Evolutionary conservation across 2,329 filamentous ascomycete species (phyloP), one percentile per base, ranked within the genome.

Genomic region (Colletotrichum musae): DNA sequence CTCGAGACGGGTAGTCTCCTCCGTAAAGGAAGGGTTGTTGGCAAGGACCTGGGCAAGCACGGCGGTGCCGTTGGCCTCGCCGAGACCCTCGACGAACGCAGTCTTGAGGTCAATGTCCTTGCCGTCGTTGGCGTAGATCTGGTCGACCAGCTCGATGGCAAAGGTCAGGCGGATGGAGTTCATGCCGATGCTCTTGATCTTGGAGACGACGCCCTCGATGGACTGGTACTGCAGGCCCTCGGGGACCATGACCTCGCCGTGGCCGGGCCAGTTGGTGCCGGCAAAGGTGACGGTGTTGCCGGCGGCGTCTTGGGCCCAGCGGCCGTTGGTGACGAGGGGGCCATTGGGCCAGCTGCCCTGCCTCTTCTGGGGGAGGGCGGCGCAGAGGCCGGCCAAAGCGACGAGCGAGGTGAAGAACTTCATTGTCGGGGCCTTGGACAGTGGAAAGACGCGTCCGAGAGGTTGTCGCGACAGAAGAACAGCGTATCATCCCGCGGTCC

Each of bases 191-290:
- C 84, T 84, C 73, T 89, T 89, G 73, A 91, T 83, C 77, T 85
- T 85, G 4, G 83, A 77, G 0, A 90, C 84, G 43, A 91, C 86
- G 7, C 77, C 79, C 45, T 82, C 79, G 56, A 91, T 82, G 0
- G 88, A 90, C 43, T 86, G 84, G 76, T 90, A 90, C 74, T 90
- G 88, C 2, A 91, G 81, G 4, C 89, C 89, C 71, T 92, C 89
- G 0, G 89, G 89, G 0, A 91, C 82, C 89, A 91, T 91, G n/a
- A 86, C 83, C 52, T 90, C 88, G 52, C 83, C 84, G 16, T 87
- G 85, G 0, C 88, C 89, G 0, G 89, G 87, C 89, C 89, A 91
- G 72, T 91, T 91, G 13, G 84, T 83, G 0, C 89, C 88, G 4
- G 85, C 87, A 64, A 86, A 85, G 6, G 81, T 84, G 41, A 89